Evolutionary conservation across 1,139 yeast genomes (phyloP).

Genomic region (Pichia sp.): DNA sequence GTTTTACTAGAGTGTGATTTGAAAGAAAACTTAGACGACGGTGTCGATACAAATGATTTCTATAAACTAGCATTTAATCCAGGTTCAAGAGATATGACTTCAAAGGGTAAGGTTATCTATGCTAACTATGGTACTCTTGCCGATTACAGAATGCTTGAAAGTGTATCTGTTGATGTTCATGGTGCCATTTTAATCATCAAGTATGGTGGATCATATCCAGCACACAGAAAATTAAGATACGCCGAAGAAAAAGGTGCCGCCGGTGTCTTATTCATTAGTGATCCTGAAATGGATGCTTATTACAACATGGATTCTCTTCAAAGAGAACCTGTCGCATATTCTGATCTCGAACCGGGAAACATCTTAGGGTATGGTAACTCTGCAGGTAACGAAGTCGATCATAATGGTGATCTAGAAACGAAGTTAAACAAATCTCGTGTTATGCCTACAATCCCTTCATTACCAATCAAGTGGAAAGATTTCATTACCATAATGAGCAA

Average conservation of each 20-base stretch:
- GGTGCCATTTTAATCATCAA: constrained; percentile 57
- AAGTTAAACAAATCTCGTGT: constrained; percentile 48
- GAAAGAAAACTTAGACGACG: constrained; percentile 26
- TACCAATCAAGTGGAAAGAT: constrained; percentile 75
- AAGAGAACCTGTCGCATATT: constrained; percentile 62
- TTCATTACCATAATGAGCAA: constrained; percentile 49
- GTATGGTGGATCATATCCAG: constrained; percentile 38
- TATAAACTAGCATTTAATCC: constrained; percentile 59
- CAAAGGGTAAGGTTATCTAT: constrained; percentile 52
- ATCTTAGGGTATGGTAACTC: constrained; percentile 68
- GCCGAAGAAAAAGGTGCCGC: constrained; percentile 52
- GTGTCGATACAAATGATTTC: constrained; percentile 13
- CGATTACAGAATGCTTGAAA: constrained; percentile 52
- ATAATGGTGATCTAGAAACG: constrained; percentile 18
- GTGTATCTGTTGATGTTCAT: constrained; percentile 37
- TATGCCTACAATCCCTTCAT: constrained; percentile 70
- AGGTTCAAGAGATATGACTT: constrained; percentile 57
- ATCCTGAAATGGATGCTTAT: constrained; percentile 31
- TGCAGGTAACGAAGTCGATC: constrained; percentile 21
- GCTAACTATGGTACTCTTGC: constrained; percentile 61
- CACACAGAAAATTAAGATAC: constrained; percentile 50
- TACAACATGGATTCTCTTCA: constrained; percentile 49
- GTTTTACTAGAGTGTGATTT: constrained; percentile 31
- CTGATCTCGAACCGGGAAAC: constrained; percentile 74
- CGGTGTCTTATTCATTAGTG: constrained; percentile 58